phyloP scores from a whole-genome alignment of 345 rosid species.

The Aquilaria yunnanensis region DNA sequence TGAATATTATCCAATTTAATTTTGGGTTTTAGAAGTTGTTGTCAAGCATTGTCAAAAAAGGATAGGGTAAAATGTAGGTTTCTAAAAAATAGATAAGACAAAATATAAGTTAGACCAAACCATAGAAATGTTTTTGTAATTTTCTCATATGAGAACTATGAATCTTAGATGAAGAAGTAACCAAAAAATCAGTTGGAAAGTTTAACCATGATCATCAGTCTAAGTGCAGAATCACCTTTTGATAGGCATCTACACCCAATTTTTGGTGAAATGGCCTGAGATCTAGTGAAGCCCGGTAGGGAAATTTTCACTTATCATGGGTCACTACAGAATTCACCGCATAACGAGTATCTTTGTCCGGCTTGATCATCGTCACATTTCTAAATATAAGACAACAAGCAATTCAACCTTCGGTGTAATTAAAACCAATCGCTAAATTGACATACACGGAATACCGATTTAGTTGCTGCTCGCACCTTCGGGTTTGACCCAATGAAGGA shows the following conservation, averaged over 20 bases:
- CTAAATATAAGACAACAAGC: conserved; percentile 17
- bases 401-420: neutral
- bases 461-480: conserved; percentile 61
- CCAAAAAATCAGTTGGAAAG: neutral
- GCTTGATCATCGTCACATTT: conserved; percentile 68
- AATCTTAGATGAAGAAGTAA: neutral
- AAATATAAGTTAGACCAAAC: too few relatives aligned
- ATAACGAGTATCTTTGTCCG: conserved; percentile 72
- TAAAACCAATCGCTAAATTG: neutral
- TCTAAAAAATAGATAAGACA: too few relatives aligned
- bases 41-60: too few relatives aligned
- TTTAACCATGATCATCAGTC: too few relatives aligned
- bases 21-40: too few relatives aligned
- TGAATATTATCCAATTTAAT: too few relatives aligned
- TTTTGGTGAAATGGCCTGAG: conserved; percentile 46
- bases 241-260: conserved; percentile 58
- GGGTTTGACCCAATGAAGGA: conserved; percentile 75
- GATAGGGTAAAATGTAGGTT: too few relatives aligned
- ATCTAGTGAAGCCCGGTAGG: conserved; percentile 76
- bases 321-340: conserved; percentile 69
- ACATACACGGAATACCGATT: neutral
- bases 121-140: too few relatives aligned
- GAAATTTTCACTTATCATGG: conserved; percentile 74
- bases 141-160: too few relatives aligned
- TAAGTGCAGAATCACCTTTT: conserved; percentile 28